Conservation (phyloP, 192 early-diverging fungal species). For the Entomortierella chlamydospora region DNA sequence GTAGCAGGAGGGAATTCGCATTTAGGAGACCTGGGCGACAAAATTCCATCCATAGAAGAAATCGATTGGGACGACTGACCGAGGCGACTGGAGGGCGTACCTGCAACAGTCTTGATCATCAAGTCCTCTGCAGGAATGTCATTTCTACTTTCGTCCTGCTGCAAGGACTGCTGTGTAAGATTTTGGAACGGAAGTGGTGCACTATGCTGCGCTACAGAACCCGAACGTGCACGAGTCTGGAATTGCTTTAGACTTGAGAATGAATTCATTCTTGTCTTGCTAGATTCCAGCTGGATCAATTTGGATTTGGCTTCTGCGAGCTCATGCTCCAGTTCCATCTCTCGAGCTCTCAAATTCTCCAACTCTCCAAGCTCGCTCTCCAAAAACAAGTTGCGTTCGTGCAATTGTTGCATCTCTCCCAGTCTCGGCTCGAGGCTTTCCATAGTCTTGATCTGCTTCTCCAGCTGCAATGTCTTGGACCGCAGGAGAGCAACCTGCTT, state of each 20-base stretch:
- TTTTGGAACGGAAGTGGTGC: constrained; percentile 13
- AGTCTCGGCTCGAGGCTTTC: constrained; percentile 45
- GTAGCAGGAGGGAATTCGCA: constrained; percentile 7
- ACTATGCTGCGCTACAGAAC: constrained; percentile 40
- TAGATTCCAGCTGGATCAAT: constrained; percentile 34
- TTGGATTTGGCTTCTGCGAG: constrained; percentile 34
- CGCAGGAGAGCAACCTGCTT: constrained; percentile 45
- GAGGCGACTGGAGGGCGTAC: constrained; percentile 2
- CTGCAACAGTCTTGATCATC: constrained; percentile 9
- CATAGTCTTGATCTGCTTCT: constrained; percentile 54
- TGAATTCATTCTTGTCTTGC: constrained; percentile 29
- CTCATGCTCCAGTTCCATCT: constrained; percentile 39
- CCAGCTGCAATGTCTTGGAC: constrained; percentile 32
- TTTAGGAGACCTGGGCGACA: constrained; percentile 17
- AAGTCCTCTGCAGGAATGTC: background rate
- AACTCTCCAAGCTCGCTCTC: constrained; percentile 42
- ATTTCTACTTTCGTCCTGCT: constrained; percentile 3
- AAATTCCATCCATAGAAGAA: constrained; percentile 6
- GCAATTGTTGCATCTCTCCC: constrained; percentile 30
- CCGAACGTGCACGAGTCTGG: constrained; percentile 22
- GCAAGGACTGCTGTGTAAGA: background rate
- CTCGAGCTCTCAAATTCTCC: constrained; percentile 46
- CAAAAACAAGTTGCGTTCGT: constrained; percentile 48
- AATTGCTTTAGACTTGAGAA: constrained; percentile 25
- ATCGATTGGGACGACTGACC: constrained; percentile 16